Evolutionary conservation across 2,329 filamentous ascomycete genomes (phyloP).

Genomic region (Alternaria infectoria): DNA sequence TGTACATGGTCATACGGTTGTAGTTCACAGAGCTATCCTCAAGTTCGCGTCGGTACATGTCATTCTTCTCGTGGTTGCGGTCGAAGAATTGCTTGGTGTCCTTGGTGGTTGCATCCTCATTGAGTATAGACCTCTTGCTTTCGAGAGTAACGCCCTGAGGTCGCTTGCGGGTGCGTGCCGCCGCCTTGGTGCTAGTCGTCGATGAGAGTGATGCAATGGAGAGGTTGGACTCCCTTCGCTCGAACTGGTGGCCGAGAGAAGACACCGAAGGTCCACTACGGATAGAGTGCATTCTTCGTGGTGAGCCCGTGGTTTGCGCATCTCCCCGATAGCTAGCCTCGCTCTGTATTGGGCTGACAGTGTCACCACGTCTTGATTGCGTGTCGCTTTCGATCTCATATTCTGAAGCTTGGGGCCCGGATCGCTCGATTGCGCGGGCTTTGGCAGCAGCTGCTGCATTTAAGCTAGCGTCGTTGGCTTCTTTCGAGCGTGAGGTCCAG

Average conservation of each 20-base stretch:
- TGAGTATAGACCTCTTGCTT: slow-evolving; percentile 57
- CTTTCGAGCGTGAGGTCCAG: slow-evolving; percentile 45
- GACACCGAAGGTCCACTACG: slow-evolving; percentile 59
- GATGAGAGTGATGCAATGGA: slow-evolving; percentile 67
- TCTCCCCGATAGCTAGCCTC: slow-evolving; percentile 74
- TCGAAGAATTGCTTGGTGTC: slow-evolving; percentile 59
- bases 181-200: slow-evolving; percentile 63
- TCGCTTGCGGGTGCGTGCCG: slow-evolving; percentile 60
- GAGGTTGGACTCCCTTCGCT: slow-evolving; percentile 58
- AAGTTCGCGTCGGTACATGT: slow-evolving; percentile 57
- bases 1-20: slow-evolving; percentile 57
- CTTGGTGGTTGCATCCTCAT: slow-evolving; percentile 40
- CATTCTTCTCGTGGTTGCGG: slow-evolving; percentile 65
- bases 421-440: slow-evolving; percentile 43
- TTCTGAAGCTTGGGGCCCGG: slow-evolving; percentile 43
- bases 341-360: slow-evolving; percentile 86
- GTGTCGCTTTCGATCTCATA: slow-evolving; percentile 45
- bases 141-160: slow-evolving; percentile 61
- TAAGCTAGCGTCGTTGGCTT: slow-evolving; percentile 27
- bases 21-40: slow-evolving; percentile 60
- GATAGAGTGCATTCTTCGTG: slow-evolving; percentile 58
- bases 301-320: slow-evolving; percentile 26
- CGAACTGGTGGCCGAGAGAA: slow-evolving; percentile 65
- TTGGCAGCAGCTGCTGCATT: slow-evolving; percentile 49
- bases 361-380: slow-evolving; percentile 58